phyloP scores from a whole-genome alignment of 768 basidiomycete species.

The Boletus edulis region DNA sequence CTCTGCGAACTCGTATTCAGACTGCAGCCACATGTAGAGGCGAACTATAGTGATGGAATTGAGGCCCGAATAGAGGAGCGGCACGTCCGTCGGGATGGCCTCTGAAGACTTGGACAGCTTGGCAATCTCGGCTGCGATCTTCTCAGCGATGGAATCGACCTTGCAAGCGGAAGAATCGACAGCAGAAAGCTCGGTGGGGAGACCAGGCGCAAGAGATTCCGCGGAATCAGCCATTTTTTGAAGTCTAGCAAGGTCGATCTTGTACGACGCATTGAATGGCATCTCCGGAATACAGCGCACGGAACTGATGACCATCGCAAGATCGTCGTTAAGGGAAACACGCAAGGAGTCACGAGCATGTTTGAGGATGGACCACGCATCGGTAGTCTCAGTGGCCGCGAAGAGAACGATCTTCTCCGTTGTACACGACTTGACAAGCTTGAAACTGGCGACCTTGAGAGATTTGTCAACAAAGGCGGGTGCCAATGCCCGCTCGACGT shows the following conservation, averaged over 20 bases:
- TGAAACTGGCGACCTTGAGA: slow-evolving; percentile 20
- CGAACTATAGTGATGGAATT: slow-evolving; percentile 30
- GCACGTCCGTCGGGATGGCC: slow-evolving; percentile 27
- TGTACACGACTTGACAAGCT: slow-evolving; percentile 27
- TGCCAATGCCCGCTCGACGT: slow-evolving; percentile 26
- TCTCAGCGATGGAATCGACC: slow-evolving; percentile 27
- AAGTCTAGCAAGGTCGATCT: slow-evolving; percentile 27
- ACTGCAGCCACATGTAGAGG: slow-evolving; percentile 35
- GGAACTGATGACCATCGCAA: slow-evolving; percentile 24
- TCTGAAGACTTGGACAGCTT: slow-evolving; percentile 28
- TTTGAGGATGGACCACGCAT: slow-evolving; percentile 23
- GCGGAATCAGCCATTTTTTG: slow-evolving; percentile 23
- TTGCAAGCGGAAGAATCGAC: slow-evolving; percentile 6
- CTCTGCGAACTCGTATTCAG: slow-evolving; percentile 29
- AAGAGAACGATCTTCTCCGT: slow-evolving; percentile 29
- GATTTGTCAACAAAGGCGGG: slow-evolving; percentile 21
- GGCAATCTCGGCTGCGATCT: slow-evolving; percentile 34
- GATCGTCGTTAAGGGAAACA: slow-evolving; percentile 14
- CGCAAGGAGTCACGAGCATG: slow-evolving; percentile 22
- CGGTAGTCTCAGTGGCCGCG: slow-evolving; percentile 13
- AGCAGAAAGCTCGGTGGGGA: slow-evolving; percentile 10
- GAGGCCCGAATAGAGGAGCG: slow-evolving; percentile 34
- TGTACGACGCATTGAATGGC: slow-evolving; percentile 33
- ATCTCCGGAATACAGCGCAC: slow-evolving; percentile 25
- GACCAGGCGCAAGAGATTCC: slow-evolving; percentile 14